Base-by-base conservation (phyloP, 2,329 filamentous ascomycete species). In the Beauveria medogensis region DNA sequence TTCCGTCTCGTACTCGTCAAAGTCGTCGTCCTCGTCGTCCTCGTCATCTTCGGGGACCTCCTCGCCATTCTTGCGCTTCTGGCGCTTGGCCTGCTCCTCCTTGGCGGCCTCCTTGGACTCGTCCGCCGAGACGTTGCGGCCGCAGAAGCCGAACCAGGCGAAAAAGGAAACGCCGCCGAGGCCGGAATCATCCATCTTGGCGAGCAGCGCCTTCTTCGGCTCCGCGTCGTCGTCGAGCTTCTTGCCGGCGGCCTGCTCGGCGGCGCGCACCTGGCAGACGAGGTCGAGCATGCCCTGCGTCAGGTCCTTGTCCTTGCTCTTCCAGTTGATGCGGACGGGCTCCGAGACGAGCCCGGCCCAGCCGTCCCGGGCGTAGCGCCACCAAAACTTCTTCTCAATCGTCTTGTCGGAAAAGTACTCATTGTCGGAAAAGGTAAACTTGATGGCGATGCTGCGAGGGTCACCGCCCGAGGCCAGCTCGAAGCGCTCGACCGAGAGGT, bases 331-430 rank as follows among this genome's bases (percentile, higher is more conserved):
- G 67, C 86, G 82, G 66, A 97, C 90, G 6, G 93, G 93, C 78
- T 96, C 91, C 26, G 88, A 92, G 61, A 97, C 91, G 40, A 96
- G 82, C 41, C 90, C 90, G 41, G 82, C 79, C 84, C 85, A 92
- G 69, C 83, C 81, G 70, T 87, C 82, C 71, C 80, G 82, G 63
- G 82, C 79, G 72, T 82, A 82, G 66, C 92, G 86, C 81, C 88
- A 91, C 83, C 88, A 93, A 77, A 97, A 96, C 71, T 89, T 90
- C 86, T 97, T 97, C 77, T 93, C 89, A 54, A 97, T 77, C 59
- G 86, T 82, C 59, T 77, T 80, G 77, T 96, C 82, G 71, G 87
- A 82, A 69, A 97, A 96, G 78, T 87, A 87, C 55, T 91, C 86
- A 76, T 97, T 97, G 64, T 86, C 82, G 63, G 76, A 77, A 75